Conservation (phyloP, 1,139 yeast genomes). For the Geotrichum reessii region DNA sequence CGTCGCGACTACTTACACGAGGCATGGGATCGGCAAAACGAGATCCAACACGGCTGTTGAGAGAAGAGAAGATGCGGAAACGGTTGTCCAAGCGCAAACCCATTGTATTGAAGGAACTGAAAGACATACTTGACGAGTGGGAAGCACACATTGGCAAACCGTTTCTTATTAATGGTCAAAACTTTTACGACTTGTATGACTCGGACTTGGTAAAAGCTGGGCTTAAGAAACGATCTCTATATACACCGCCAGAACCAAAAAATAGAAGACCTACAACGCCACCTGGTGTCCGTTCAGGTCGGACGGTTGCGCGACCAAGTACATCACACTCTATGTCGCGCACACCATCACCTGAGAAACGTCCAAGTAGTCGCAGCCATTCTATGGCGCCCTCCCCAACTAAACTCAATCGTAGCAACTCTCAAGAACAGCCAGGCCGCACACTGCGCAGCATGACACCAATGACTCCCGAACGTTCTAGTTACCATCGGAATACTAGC, state of each 20-base stretch:
- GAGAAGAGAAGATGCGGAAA: slow-evolving; percentile 74
- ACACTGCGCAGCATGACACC: background rate
- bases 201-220: slow-evolving; percentile 10
- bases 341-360: slow-evolving; percentile 3
- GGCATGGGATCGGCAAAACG: slow-evolving; percentile 45
- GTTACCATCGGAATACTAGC: background rate
- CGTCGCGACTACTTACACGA: slow-evolving; percentile 68
- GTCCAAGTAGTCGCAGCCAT: background rate
- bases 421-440: background rate
- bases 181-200: slow-evolving; percentile 9
- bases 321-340: slow-evolving; percentile 1
- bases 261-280: background rate
- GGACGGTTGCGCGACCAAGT: background rate
- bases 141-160: slow-evolving; percentile 6
- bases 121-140: slow-evolving; percentile 44
- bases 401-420: background rate
- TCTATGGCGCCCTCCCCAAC: background rate
- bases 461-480: background rate
- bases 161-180: slow-evolving; percentile 10
- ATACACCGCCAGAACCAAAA: slow-evolving; percentile 8
- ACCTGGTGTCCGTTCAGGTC: background rate
- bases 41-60: slow-evolving; percentile 62
- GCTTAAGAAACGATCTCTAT: slow-evolving; percentile 1
- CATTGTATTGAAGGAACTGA: slow-evolving; percentile 49
- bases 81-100: slow-evolving; percentile 65